phyloP scores from a whole-genome alignment of 2,329 filamentous ascomycete species.

The Xylaria hypoxylon region DNA sequence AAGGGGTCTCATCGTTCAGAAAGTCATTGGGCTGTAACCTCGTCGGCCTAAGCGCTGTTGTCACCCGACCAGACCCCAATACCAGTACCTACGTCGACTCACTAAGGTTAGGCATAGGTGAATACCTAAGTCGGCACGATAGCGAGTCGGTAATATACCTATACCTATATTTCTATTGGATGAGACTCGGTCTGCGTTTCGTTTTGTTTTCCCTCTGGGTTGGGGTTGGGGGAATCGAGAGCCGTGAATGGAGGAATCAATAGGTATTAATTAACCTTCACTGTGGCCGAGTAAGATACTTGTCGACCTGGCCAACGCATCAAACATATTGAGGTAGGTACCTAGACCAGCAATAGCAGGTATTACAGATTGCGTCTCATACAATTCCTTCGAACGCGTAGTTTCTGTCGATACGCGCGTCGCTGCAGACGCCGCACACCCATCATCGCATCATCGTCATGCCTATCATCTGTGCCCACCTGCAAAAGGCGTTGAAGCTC shows the following conservation, averaged over 20 bases:
- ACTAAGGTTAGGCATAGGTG: too few relatives aligned
- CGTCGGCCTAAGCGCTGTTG: background rate
- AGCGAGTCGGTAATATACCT: background rate
- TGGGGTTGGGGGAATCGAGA: background rate
- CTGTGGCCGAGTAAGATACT: background rate
- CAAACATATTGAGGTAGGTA: background rate
- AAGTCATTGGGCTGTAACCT: background rate
- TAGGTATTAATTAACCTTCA: background rate
- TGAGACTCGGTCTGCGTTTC: background rate
- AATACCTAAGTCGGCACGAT: background rate
- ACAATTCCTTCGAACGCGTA: background rate
- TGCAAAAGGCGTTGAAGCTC: background rate
- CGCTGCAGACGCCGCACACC: background rate
- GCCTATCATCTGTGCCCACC: background rate
- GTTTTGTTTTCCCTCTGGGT: constrained; percentile 13
- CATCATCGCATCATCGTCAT: background rate
- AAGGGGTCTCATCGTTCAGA: constrained; percentile 21
- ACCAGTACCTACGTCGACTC: too few relatives aligned
- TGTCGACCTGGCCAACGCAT: background rate
- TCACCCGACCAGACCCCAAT: background rate
- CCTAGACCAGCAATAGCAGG: background rate
- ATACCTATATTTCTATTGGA: background rate
- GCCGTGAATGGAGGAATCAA: background rate
- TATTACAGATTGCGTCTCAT: background rate
- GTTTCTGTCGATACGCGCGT: constrained; percentile 8